These are phyloP conservation scores for Aegilops umbellulata DNA, from an alignment of 176 grass and related monocot species.

Conservation along the genomic window DNA sequence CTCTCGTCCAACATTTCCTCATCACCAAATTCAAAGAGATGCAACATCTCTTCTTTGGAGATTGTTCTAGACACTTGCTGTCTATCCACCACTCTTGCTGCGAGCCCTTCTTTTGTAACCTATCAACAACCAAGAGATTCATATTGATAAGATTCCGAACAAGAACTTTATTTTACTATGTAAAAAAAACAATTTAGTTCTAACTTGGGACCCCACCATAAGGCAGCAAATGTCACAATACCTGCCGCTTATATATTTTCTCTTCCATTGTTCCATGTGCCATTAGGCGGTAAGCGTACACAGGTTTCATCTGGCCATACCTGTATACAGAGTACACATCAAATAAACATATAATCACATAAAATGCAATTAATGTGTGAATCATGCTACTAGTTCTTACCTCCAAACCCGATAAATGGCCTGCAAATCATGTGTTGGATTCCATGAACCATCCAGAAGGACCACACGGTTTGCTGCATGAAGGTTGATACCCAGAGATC, in stretches of 20 bases:
- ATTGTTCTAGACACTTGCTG: conserved; percentile 98
- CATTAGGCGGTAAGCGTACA: conserved; percentile 93
- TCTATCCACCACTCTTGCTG: conserved; percentile 95
- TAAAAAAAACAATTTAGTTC: neutral
- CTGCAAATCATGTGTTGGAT: conserved; percentile 97
- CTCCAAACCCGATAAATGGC: conserved; percentile 99
- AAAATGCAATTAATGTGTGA: conserved; percentile 3
- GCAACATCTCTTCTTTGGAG: conserved; percentile 96
- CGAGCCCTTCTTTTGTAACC: conserved; percentile 98
- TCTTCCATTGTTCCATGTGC: conserved; percentile 98
- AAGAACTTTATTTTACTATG: conserved; percentile 9
- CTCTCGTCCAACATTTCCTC: conserved; percentile 67
- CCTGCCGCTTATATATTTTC: conserved; percentile 99
- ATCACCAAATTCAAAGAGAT: conserved; percentile 95
- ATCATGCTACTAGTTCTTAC: conserved; percentile 36
- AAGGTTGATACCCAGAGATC: conserved; percentile 96
- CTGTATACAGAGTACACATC: conserved; percentile 40
- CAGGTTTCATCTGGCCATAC: conserved; percentile 93
- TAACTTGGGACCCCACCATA: neutral
- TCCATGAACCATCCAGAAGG: conserved; percentile 98
- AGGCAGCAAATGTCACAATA: conserved; percentile 25
- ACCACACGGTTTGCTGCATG: conserved; percentile 95
- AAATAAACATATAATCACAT: conserved; percentile 28
- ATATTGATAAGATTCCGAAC: conserved; percentile 1
- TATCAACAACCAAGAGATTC: conserved; percentile 29